These are phyloP conservation scores for Pleurotus sapidus DNA, from an alignment of 768 basidiomycete species.

Conservation along the genomic window DNA sequence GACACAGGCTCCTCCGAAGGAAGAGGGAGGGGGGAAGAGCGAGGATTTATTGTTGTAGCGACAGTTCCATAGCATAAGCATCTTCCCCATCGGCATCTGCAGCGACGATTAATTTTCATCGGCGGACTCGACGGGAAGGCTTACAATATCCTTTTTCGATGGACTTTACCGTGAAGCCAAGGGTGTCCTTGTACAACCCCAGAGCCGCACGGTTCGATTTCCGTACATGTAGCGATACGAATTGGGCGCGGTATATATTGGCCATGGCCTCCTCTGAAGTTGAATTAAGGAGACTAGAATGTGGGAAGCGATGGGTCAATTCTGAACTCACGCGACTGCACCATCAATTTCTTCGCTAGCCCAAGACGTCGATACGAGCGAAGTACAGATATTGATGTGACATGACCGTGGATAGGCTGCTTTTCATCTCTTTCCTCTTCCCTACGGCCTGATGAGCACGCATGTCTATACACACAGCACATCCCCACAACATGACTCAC, in stretches of 20 bases:
- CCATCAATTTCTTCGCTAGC: constrained; percentile 92
- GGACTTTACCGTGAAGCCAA: constrained; percentile 85
- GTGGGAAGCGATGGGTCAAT: too few species aligned
- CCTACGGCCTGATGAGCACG: constrained; percentile 32
- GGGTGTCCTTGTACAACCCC: constrained; percentile 81
- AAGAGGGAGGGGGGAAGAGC: not conserved
- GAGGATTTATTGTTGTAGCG: constrained; percentile 36
- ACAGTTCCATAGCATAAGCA: constrained; percentile 86
- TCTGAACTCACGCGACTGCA: constrained; percentile 76
- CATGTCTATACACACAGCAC: not conserved
- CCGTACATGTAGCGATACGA: constrained; percentile 90
- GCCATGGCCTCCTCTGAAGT: constrained; percentile 82
- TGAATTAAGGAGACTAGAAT: not conserved
- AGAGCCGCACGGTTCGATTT: constrained; percentile 95
- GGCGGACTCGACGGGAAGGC: constrained; percentile 12
- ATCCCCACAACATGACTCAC: constrained; percentile 39
- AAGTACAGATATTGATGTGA: constrained; percentile 94
- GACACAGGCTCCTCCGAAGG: not conserved
- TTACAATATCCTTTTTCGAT: constrained; percentile 93
- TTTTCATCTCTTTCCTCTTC: constrained; percentile 64
- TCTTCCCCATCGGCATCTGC: constrained; percentile 94
- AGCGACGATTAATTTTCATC: not conserved
- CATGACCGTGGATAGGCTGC: constrained; percentile 83
- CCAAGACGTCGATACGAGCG: constrained; percentile 89
- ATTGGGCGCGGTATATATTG: constrained; percentile 78